Percentiles rank a stretch among this genome's conserved stretches.
These are phyloP conservation scores for Ceraceosorus bombacis DNA, from an alignment of 1,284 basidiomycete species.

Conservation along the genomic window DNA sequence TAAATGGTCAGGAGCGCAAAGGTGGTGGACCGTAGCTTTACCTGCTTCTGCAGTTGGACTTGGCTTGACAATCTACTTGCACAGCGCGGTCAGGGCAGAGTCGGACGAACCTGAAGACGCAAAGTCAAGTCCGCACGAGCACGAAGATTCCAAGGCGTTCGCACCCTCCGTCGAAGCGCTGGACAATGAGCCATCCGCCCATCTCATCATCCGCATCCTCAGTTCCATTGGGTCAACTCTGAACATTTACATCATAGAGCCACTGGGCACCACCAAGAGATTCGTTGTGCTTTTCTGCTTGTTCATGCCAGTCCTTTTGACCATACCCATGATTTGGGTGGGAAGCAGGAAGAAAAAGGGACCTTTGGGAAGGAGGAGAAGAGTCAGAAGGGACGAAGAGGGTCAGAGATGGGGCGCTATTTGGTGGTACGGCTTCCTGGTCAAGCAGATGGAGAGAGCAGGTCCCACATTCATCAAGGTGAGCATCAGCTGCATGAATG, in stretches of 20 bases:
- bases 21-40: no score
- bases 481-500: neutral
- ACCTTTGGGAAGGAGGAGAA: constrained; percentile 17
- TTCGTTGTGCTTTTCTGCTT: constrained; percentile 76
- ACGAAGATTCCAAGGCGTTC: constrained; percentile 4
- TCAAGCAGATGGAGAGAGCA: constrained; percentile 81
- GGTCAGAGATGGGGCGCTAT: constrained; percentile 43
- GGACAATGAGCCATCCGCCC: constrained; percentile 6
- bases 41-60: no score
- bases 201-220: constrained; percentile 7
- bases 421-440: constrained; percentile 92
- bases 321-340: constrained; percentile 75
- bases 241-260: constrained; percentile 64
- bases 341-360: constrained; percentile 50
- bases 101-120: no score
- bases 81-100: no score
- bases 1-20: no score
- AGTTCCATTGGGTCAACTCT: constrained; percentile 8
- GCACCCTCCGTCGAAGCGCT: constrained; percentile 15
- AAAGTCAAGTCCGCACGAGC: neutral
- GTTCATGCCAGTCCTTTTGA: constrained; percentile 79
- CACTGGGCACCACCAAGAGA: constrained; percentile 70
- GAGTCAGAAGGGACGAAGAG: constrained; percentile 22
- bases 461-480: constrained; percentile 92
- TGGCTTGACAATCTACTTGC: no score